Conservation (phyloP, 177 flowering plant genomes). For the Telopea speciosissima region DNA sequence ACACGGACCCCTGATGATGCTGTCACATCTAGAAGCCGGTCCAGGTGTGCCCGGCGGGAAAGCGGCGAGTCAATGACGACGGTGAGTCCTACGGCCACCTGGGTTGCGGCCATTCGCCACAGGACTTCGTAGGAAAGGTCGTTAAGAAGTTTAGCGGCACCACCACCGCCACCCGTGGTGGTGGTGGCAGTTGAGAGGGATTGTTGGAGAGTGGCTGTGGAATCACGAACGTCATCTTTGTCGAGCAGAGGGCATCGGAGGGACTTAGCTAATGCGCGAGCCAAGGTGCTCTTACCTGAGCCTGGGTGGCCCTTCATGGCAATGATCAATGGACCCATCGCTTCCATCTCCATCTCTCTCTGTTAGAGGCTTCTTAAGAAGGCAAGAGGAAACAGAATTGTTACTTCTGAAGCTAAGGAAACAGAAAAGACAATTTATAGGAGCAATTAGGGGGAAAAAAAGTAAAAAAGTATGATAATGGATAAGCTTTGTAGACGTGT, state of each 20-base stretch:
- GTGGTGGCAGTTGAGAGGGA: background rate
- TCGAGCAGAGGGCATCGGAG: slow-evolving; percentile 62
- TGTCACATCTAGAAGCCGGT: slow-evolving; percentile 31
- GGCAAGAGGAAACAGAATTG: too few relatives aligned
- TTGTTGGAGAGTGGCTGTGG: slow-evolving; percentile 34
- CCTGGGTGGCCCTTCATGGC: slow-evolving; percentile 93
- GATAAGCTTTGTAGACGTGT: background rate
- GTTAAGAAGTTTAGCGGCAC: slow-evolving; percentile 35
- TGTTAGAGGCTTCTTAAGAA: too few relatives aligned
- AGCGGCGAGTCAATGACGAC: slow-evolving; percentile 73
- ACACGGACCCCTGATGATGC: slow-evolving; percentile 27
- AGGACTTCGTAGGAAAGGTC: slow-evolving; percentile 58
- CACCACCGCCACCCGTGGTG: background rate
- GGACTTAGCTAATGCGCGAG: slow-evolving; percentile 36
- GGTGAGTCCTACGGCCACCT: slow-evolving; percentile 54
- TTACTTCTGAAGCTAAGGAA: too few relatives aligned
- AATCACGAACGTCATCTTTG: slow-evolving; percentile 66
- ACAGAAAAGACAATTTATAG: too few relatives aligned
- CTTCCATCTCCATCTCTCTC: slow-evolving; percentile 7
- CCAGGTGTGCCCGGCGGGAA: slow-evolving; percentile 46
- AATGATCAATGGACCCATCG: slow-evolving; percentile 27
- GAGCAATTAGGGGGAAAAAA: too few relatives aligned
- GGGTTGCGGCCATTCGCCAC: slow-evolving; percentile 47
- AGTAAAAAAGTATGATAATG: too few relatives aligned
- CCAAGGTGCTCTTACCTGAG: slow-evolving; percentile 62